Conservation (phyloP, 768 basidiomycete species). For the Brasilioporus rufonigricans region DNA sequence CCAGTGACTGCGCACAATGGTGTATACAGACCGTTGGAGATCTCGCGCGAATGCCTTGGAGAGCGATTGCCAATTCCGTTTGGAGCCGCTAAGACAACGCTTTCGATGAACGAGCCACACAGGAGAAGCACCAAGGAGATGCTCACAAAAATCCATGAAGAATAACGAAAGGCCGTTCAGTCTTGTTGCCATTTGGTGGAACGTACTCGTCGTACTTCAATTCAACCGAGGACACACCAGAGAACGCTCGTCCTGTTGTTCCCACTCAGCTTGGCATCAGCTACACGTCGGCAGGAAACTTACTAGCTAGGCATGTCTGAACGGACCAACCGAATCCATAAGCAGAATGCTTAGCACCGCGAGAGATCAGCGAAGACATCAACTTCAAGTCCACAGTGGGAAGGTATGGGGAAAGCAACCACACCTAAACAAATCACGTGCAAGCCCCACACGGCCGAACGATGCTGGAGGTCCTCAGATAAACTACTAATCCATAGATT, state of each 20-base stretch:
- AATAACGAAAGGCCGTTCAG: slow-evolving; percentile 49
- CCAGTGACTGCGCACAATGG: slow-evolving; percentile 47
- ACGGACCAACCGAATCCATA: background rate
- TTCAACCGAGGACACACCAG: slow-evolving; percentile 22
- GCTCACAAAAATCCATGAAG: slow-evolving; percentile 65
- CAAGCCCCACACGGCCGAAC: too few relatives aligned
- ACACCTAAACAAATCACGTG: too few relatives aligned
- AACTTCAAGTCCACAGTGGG: too few relatives aligned
- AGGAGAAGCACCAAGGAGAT: background rate
- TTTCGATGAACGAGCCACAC: background rate
- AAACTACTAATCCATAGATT: too few relatives aligned
- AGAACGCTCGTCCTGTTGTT: slow-evolving; percentile 21
- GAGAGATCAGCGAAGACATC: slow-evolving; percentile 1
- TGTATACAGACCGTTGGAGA: slow-evolving; percentile 66
- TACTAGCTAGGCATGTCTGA: slow-evolving; percentile 7
- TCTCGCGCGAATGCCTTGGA: slow-evolving; percentile 71
- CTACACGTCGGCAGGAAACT: background rate
- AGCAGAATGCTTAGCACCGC: background rate
- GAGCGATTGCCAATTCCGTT: slow-evolving; percentile 86
- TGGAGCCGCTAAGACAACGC: slow-evolving; percentile 66
- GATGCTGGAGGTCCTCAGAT: too few relatives aligned
- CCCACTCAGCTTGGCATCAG: slow-evolving; percentile 4
- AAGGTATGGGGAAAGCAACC: too few relatives aligned
- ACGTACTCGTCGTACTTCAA: slow-evolving; percentile 33
- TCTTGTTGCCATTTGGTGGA: slow-evolving; percentile 28